A percentile compares a stretch with the other conserved stretches of the same genome.
phyloP scores from a whole-genome alignment of 805 yeast genomes.

The Saccharomyces kudriavzevii region DNA sequence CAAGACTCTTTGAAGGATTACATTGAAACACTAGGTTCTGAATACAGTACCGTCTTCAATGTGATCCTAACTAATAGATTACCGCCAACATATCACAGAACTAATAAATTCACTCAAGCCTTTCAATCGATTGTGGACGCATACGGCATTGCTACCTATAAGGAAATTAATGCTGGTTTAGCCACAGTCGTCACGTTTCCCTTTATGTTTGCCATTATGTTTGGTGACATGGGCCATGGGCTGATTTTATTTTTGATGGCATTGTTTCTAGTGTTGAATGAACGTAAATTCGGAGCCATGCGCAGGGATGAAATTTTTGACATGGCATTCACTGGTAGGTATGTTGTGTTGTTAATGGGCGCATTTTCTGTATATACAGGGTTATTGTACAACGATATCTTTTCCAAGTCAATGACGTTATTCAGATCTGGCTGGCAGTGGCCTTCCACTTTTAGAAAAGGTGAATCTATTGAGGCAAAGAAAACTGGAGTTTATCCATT shows the following conservation, averaged over 20 bases:
- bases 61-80: conserved; percentile 67
- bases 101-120: conserved; percentile 90
- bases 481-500: conserved; percentile 64
- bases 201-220: conserved; percentile 97
- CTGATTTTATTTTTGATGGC: conserved; percentile 73
- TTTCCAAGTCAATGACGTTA: conserved; percentile 82
- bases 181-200: conserved; percentile 95
- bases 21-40: conserved; percentile 27
- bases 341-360: conserved; percentile 88
- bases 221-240: conserved; percentile 98
- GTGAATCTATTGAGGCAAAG: conserved; percentile 61
- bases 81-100: conserved; percentile 91
- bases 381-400: conserved; percentile 83
- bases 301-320: conserved; percentile 89
- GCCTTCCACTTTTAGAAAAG: conserved; percentile 67
- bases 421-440: conserved; percentile 90
- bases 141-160: conserved; percentile 86
- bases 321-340: conserved; percentile 92
- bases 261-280: conserved; percentile 60
- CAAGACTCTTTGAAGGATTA: conserved; percentile 54
- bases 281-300: conserved; percentile 56
- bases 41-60: conserved; percentile 48
- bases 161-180: conserved; percentile 92
- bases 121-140: conserved; percentile 93
- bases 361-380: conserved; percentile 93